Base-by-base conservation (phyloP, 73 alveolate genomes). In the Stentor coeruleus region DNA sequence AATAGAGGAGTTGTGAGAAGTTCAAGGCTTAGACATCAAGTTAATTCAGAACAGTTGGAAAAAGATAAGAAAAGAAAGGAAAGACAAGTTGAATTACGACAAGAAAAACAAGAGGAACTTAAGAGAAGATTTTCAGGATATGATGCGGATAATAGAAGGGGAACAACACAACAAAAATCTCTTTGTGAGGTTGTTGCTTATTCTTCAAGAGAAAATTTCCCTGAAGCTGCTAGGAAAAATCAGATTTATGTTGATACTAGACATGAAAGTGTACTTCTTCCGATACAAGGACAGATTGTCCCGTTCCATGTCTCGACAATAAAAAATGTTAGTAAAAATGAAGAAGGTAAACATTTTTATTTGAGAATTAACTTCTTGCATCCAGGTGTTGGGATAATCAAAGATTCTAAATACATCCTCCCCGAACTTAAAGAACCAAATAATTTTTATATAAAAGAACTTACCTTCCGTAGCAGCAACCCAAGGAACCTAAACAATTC, bases 241-340 rank as follows among this genome's bases (percentile, higher is more conserved):
- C 79, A 81, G 83, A 85, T 96, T 35, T 92, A 72, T 57, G 83
- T 96, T 41, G 97, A 93, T 76, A 84, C 77, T 85, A 77, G 82
- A 74, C 81, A 88, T 66, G 96, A 90, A 33, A 84, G 97, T 0
- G 84, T 96, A 14, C 86, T 96, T 79, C 90, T 96, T 35, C 99
- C 99, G n/a, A 85, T 92, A 38, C 85, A 85, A 76, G 76, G 81
- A 66, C 81, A 89, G 38, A 79, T 89, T 84, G 97, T 96, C 36
- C 98, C 98, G 38, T 94, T 94, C 86, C 99, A 96, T 77, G 93
- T 90, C 38, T 85, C 96, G n/a, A 81, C 94, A 35, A 92, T 96
- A 28, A 96, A 96, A 91, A 94, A 88, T 85, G 89, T 93, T 6
- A 89, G 95, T 2, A 74, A 87, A 36, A 87, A 91, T 38, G 89